Conservation (phyloP, 1,284 basidiomycete species). For the Ustilago esculenta region DNA sequence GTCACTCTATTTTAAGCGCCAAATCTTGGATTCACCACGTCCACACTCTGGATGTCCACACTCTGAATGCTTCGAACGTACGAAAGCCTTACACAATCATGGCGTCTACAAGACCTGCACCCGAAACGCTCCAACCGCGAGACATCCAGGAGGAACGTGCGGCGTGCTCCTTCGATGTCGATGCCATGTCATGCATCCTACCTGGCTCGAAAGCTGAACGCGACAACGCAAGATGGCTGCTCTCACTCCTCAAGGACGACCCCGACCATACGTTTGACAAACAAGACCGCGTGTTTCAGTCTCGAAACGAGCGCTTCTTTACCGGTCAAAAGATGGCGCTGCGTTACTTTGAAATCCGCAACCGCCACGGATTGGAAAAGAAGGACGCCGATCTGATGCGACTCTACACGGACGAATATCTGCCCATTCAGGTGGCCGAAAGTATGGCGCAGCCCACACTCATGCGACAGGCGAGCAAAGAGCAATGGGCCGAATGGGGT, state of each 20-base stretch:
- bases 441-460: slow-evolving; percentile 56
- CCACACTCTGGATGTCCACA: too few species aligned
- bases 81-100: slow-evolving; percentile 1
- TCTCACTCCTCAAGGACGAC: slow-evolving; percentile 45
- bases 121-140: slow-evolving; percentile 45
- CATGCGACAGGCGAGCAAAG: slow-evolving; percentile 42
- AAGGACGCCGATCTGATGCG: slow-evolving; percentile 53
- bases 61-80: too few species aligned
- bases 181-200: slow-evolving; percentile 52
- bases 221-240: slow-evolving; percentile 50
- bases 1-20: too few species aligned
- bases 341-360: slow-evolving; percentile 54
- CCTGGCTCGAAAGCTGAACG: slow-evolving; percentile 39
- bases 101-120: slow-evolving; percentile 31
- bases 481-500: slow-evolving; percentile 55
- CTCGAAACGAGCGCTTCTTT: slow-evolving; percentile 50
- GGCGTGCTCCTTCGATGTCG: slow-evolving; percentile 49
- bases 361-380: slow-evolving; percentile 50
- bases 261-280: slow-evolving; percentile 53
- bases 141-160: slow-evolving; percentile 43
- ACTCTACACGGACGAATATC: slow-evolving; percentile 54
- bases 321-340: slow-evolving; percentile 49
- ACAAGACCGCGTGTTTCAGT: slow-evolving; percentile 47
- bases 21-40: too few species aligned
- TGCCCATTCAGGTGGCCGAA: slow-evolving; percentile 56